Percentiles rank a stretch among this genome's conserved stretches.
phyloP scores from a whole-genome alignment of 306 rosid species.

The Cotoneaster glaucophyllus region DNA sequence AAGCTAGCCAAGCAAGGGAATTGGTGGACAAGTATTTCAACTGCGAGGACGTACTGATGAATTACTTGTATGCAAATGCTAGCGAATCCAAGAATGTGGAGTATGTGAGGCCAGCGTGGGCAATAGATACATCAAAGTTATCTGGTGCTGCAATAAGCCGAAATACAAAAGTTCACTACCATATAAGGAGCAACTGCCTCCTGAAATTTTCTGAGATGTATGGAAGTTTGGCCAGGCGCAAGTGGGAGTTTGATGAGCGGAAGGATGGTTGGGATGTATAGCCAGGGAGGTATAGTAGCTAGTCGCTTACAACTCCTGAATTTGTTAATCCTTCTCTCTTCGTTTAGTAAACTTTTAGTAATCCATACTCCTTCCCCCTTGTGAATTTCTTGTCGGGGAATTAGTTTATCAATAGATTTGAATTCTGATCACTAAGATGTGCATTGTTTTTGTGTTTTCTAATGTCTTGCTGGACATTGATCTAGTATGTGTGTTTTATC shows the following conservation, averaged over 20 bases:
- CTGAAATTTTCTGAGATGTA: constrained; percentile 61
- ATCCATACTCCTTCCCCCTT: constrained; percentile 22
- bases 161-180: constrained; percentile 69
- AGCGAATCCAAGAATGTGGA: constrained; percentile 74
- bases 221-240: constrained; percentile 56
- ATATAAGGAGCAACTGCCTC: constrained; percentile 64
- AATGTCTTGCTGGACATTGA: neutral
- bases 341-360: constrained; percentile 19
- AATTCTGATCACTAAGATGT: constrained; percentile 46
- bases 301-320: constrained; percentile 24
- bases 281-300: constrained; percentile 17
- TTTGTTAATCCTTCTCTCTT: constrained; percentile 15
- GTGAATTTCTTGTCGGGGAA: constrained; percentile 45
- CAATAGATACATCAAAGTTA: constrained; percentile 87
- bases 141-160: constrained; percentile 91
- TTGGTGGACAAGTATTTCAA: constrained; percentile 63
- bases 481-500: neutral
- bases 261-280: constrained; percentile 97
- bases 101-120: constrained; percentile 95
- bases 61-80: constrained; percentile 85
- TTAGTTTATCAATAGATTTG: constrained; percentile 27
- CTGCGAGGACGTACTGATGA: constrained; percentile 87
- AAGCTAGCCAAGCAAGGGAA: constrained; percentile 69
- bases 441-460: constrained; percentile 33
- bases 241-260: constrained; percentile 64